Evolutionary conservation across 2,329 filamentous ascomycete species (phyloP).

Genomic region (Penicillium sumatraense): DNA sequence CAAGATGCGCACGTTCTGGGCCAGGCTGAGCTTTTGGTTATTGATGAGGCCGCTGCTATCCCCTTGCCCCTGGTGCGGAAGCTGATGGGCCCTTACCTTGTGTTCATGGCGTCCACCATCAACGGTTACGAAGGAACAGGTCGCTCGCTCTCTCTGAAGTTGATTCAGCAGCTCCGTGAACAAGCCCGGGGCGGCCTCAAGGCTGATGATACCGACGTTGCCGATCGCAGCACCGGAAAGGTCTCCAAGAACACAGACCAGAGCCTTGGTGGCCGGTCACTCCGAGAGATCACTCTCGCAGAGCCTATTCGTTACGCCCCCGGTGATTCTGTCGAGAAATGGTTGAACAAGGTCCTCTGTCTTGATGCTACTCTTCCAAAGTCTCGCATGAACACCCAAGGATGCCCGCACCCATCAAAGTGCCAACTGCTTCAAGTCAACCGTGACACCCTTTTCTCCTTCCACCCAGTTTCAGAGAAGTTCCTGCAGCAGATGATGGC

Average conservation of each 20-base stretch:
- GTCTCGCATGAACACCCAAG: conserved; percentile 71
- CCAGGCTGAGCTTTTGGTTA: conserved; percentile 92
- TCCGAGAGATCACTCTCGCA: conserved; percentile 88
- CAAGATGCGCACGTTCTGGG: conserved; percentile 94
- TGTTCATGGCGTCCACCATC: conserved; percentile 99
- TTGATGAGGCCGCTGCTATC: conserved; percentile 96
- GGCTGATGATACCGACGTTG: conserved; percentile 65
- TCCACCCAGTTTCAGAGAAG: conserved; percentile 94
- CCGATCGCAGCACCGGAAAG: conserved; percentile 80
- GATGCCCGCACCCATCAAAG: conserved; percentile 86
- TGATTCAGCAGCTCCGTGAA: conserved; percentile 95
- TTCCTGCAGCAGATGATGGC: conserved; percentile 99
- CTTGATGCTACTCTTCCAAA: conserved; percentile 88
- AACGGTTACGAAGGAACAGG: conserved; percentile 98
- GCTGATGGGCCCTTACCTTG: conserved; percentile 93
- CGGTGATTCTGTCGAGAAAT: conserved; percentile 90
- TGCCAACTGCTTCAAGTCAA: conserved; percentile 95
- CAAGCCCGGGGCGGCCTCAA: conserved; percentile 74
- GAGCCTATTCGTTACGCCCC: conserved; percentile 95
- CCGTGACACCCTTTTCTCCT: conserved; percentile 96
- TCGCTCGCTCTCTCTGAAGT: conserved; percentile 88
- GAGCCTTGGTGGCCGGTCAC: conserved; percentile 69
- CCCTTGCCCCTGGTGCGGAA: conserved; percentile 90
- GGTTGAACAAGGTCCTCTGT: conserved; percentile 92
- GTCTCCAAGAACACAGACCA: conserved; percentile 66